Evolutionary conservation across 2,329 filamentous ascomycete genomes (phyloP).

Genomic region (Xylaria sp.): DNA sequence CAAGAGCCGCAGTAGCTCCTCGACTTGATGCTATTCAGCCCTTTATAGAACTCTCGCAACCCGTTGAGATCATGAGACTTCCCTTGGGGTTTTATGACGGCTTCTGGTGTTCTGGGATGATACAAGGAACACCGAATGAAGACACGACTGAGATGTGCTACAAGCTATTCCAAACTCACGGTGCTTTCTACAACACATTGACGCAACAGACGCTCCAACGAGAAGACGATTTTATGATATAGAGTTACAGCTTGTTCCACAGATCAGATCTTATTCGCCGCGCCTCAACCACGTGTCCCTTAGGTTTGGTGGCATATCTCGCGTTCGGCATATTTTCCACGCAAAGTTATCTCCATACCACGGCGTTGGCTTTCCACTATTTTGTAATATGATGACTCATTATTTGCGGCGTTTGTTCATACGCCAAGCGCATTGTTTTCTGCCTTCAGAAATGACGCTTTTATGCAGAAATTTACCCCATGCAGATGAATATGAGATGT

Average conservation of each 20-base stretch:
- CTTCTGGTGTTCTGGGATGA: slow-evolving; percentile 8
- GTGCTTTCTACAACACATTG: slow-evolving; percentile 22
- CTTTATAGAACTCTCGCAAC: slow-evolving; percentile 1
- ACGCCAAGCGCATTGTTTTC: slow-evolving; percentile 32
- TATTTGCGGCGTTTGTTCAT: slow-evolving; percentile 43
- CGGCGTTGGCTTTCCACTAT: slow-evolving; percentile 44
- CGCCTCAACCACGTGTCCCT: slow-evolving; percentile 20
- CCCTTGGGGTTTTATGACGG: slow-evolving; percentile 4
- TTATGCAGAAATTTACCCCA: slow-evolving; percentile 17
- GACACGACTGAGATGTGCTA: slow-evolving; percentile 15
- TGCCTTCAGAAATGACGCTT: slow-evolving; percentile 22
- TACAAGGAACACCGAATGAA: slow-evolving; percentile 8
- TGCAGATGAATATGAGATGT: slow-evolving; percentile 21
- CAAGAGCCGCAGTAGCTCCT: neutral
- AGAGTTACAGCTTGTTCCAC: slow-evolving; percentile 46
- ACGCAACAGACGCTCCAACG: slow-evolving; percentile 45
- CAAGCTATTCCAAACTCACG: slow-evolving; percentile 14
- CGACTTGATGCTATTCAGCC: slow-evolving; percentile 8
- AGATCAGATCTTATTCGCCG: slow-evolving; percentile 30
- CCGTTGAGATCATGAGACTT: slow-evolving; percentile 6
- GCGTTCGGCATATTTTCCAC: slow-evolving; percentile 33
- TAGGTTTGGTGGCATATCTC: slow-evolving; percentile 19
- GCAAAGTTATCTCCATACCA: slow-evolving; percentile 32
- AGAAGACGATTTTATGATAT: slow-evolving; percentile 54
- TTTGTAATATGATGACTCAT: slow-evolving; percentile 51